Evolutionary conservation across 1,139 yeast species (phyloP).

Genomic region (Dujonia santamariae): DNA sequence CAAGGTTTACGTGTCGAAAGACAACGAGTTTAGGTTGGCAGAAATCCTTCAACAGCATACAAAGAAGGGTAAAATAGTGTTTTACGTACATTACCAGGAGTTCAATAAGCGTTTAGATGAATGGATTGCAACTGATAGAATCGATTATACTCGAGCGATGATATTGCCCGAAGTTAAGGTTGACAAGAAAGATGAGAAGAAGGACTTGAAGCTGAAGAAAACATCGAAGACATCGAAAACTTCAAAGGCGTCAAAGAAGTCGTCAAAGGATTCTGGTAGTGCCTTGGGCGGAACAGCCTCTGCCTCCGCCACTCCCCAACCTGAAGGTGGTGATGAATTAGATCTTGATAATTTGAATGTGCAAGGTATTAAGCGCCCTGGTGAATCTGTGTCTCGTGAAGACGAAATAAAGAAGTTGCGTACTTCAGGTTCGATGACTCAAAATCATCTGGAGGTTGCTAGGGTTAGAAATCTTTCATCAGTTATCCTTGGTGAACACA

Average conservation of each 20-base stretch:
- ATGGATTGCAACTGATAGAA: conserved; percentile 75
- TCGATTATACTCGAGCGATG: conserved; percentile 67
- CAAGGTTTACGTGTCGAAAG: conserved; percentile 78
- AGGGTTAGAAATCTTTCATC: conserved; percentile 79
- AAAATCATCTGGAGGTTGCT: conserved; percentile 82
- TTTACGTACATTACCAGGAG: conserved; percentile 91
- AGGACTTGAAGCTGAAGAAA: conserved; percentile 18
- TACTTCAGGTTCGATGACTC: conserved; percentile 96
- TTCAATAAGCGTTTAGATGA: conserved; percentile 90
- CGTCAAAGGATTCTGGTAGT: conserved; percentile 3
- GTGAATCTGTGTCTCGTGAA: conserved; percentile 75
- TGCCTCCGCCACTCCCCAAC: conserved; percentile 21
- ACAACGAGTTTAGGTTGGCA: conserved; percentile 75
- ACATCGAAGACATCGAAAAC: conserved; percentile 12
- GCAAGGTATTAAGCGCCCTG: conserved; percentile 67
- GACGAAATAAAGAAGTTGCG: conserved; percentile 90
- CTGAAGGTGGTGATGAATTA: conserved; percentile 54
- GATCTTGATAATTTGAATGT: conserved; percentile 85
- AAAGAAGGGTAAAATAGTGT: conserved; percentile 74
- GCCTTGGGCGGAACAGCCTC: conserved; percentile 19
- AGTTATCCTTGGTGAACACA: conserved; percentile 83
- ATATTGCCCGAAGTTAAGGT: conserved; percentile 68
- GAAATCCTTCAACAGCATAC: conserved; percentile 78
- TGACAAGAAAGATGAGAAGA: conserved; percentile 39
- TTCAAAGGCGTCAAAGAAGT: conserved; percentile 11